phyloP scores from a whole-genome alignment of 768 basidiomycete genomes.

The Leccinum fibrillosum region DNA sequence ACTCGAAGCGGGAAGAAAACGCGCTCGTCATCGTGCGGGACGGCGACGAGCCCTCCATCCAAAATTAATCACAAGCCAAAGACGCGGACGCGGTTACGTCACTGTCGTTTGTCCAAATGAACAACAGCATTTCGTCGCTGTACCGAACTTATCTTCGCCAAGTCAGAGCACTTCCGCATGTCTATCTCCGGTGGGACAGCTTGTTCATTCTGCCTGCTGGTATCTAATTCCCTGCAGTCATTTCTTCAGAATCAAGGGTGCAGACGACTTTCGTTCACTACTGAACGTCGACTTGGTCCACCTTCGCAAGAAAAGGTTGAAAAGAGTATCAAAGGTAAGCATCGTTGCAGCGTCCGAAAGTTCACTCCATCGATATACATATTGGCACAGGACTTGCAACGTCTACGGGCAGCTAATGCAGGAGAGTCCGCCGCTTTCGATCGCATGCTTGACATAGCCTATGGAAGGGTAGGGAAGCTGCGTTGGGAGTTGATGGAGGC shows the following conservation, averaged over 20 bases:
- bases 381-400: slow-evolving; percentile 46
- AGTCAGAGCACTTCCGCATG: slow-evolving; percentile 41
- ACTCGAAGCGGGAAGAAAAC: slow-evolving; percentile 2
- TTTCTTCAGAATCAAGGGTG: slow-evolving; percentile 60
- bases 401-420: slow-evolving; percentile 51
- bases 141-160: slow-evolving; percentile 43
- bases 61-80: slow-evolving; percentile 4
- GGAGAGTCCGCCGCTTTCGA: slow-evolving; percentile 50
- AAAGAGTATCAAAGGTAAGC: slow-evolving; percentile 49
- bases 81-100: slow-evolving; percentile 8
- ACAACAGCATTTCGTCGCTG: slow-evolving; percentile 23
- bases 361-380: neutral
- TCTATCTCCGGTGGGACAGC: slow-evolving; percentile 42
- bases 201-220: neutral
- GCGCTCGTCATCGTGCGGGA: slow-evolving; percentile 7
- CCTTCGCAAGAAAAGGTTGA: slow-evolving; percentile 41
- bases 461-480: slow-evolving; percentile 72
- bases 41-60: slow-evolving; percentile 15
- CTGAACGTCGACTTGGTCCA: slow-evolving; percentile 30
- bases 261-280: slow-evolving; percentile 56
- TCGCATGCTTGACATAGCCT: slow-evolving; percentile 63
- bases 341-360: neutral
- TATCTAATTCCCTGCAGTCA: slow-evolving; percentile 37
- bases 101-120: neutral
- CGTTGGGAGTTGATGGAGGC: slow-evolving; percentile 69